A percentile compares a stretch with the other conserved stretches of the same genome.
phyloP scores from a whole-genome alignment of 176 grass and related monocot genomes.

The Oryza glumipatula region DNA sequence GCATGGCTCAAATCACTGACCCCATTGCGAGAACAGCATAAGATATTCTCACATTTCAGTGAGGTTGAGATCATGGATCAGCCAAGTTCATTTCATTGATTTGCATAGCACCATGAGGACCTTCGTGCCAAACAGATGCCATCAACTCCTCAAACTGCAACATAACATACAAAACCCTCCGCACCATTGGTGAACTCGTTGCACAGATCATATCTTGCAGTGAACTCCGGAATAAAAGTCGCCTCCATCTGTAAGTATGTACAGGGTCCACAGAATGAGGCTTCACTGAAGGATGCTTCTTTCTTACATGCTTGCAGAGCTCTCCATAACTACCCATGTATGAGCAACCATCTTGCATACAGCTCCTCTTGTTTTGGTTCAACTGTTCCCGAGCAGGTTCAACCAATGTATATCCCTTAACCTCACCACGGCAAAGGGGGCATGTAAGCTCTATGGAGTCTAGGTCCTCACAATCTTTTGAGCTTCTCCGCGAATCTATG shows the following conservation, averaged over 20 bases:
- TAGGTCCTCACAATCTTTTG: slow-evolving; percentile 39
- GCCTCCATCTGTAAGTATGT: slow-evolving; percentile 62
- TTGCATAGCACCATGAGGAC: slow-evolving; percentile 19
- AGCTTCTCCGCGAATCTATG: slow-evolving; percentile 53
- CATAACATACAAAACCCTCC: slow-evolving; percentile 18
- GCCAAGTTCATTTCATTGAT: neutral
- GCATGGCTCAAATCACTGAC: neutral
- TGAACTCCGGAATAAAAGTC: slow-evolving; percentile 50
- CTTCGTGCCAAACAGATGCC: slow-evolving; percentile 1
- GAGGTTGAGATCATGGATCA: slow-evolving; percentile 21
- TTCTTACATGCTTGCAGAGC: slow-evolving; percentile 60
- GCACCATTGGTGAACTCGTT: slow-evolving; percentile 43
- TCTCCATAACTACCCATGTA: slow-evolving; percentile 65
- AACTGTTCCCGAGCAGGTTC: slow-evolving; percentile 68
- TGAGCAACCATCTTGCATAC: slow-evolving; percentile 71
- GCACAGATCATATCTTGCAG: slow-evolving; percentile 72
- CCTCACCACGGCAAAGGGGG: slow-evolving; percentile 76
- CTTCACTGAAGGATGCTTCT: slow-evolving; percentile 59
- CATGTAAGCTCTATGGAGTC: slow-evolving; percentile 61
- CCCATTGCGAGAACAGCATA: neutral
- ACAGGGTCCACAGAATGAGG: slow-evolving; percentile 63
- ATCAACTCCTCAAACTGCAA: slow-evolving; percentile 34
- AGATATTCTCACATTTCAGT: slow-evolving; percentile 5
- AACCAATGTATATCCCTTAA: slow-evolving; percentile 87
- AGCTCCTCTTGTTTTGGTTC: slow-evolving; percentile 71